These are phyloP conservation scores for Candida sphagnicola DNA, from an alignment of 805 yeast genomes.

Conservation along the genomic window DNA sequence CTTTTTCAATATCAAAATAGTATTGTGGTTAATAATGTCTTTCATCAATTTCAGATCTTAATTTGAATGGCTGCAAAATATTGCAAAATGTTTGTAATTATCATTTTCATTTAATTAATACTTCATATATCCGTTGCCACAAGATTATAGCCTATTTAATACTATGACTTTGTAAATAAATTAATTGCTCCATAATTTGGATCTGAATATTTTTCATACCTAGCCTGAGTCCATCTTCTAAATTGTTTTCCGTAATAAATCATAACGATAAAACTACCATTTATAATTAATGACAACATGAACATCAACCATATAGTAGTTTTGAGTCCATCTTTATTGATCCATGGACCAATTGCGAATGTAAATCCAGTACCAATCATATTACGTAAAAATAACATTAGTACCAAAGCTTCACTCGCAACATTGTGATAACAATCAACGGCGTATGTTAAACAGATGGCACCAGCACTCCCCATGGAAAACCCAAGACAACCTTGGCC, in stretches of 20 bases:
- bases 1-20: too few relatives aligned
- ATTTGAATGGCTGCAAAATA: too few relatives aligned
- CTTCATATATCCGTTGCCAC: too few relatives aligned
- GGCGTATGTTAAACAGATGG: slow-evolving; percentile 40
- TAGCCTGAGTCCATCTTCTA: slow-evolving; percentile 10
- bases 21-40: too few relatives aligned
- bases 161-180: neutral
- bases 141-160: too few relatives aligned
- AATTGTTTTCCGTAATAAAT: slow-evolving; percentile 21
- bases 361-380: slow-evolving; percentile 28
- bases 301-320: slow-evolving; percentile 19
- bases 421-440: slow-evolving; percentile 40
- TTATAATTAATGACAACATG: slow-evolving; percentile 22
- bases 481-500: slow-evolving; percentile 45
- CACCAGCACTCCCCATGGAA: slow-evolving; percentile 44
- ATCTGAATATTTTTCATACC: slow-evolving; percentile 10
- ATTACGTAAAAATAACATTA: slow-evolving; percentile 38
- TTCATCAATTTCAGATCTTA: too few relatives aligned
- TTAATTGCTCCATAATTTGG: slow-evolving; percentile 11
- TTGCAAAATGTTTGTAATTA: too few relatives aligned
- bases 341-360: slow-evolving; percentile 25
- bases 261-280: slow-evolving; percentile 18
- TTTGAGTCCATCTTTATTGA: slow-evolving; percentile 12
- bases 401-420: slow-evolving; percentile 37
- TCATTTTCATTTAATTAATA: too few relatives aligned